A percentile compares a stretch with the other conserved stretches of the same genome.
Evolutionary conservation across 2,329 filamentous ascomycete species (phyloP).

Genomic region (Chaetothyriales sp.): DNA sequence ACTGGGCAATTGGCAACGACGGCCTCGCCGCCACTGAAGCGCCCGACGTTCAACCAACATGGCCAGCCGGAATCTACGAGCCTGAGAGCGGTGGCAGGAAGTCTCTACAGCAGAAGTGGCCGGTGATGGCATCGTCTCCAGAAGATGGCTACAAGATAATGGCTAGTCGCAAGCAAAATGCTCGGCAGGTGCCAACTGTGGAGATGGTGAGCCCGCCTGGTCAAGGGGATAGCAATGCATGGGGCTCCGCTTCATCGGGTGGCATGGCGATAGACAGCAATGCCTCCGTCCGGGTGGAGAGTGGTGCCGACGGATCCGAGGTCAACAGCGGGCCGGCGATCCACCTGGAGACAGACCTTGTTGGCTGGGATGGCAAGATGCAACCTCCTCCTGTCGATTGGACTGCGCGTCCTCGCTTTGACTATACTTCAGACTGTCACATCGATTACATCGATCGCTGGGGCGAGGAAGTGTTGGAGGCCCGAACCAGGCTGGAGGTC

Average conservation of each 20-base stretch:
- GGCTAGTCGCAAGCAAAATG: not conserved
- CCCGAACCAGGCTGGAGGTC: slow-evolving; percentile 1
- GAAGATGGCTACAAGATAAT: not conserved
- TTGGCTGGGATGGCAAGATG: slow-evolving; percentile 33
- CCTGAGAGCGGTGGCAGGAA: not conserved
- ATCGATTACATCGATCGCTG: slow-evolving; percentile 20
- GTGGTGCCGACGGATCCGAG: not conserved
- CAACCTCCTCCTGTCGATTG: slow-evolving; percentile 34
- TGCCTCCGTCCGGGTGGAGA: not conserved
- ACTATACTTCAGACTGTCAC: slow-evolving; percentile 12
- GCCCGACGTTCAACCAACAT: not conserved
- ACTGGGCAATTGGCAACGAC: not conserved
- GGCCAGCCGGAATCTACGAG: not conserved
- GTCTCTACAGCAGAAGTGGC: not conserved
- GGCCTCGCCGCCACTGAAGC: not conserved
- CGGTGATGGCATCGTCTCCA: not conserved
- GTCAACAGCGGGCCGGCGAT: not conserved
- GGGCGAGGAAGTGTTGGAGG: slow-evolving; percentile 5
- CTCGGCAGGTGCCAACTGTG: slow-evolving; percentile 6
- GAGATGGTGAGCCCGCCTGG: slow-evolving; percentile 5
- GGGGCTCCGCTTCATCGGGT: slow-evolving; percentile 6
- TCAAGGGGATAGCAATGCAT: slow-evolving; percentile 11
- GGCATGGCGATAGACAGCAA: not conserved
- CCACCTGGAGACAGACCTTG: slow-evolving; percentile 3
- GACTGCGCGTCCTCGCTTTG: slow-evolving; percentile 26